Evolutionary conservation across 2,329 filamentous ascomycete genomes (phyloP).

Genomic region (Taxawa tesnikishii): DNA sequence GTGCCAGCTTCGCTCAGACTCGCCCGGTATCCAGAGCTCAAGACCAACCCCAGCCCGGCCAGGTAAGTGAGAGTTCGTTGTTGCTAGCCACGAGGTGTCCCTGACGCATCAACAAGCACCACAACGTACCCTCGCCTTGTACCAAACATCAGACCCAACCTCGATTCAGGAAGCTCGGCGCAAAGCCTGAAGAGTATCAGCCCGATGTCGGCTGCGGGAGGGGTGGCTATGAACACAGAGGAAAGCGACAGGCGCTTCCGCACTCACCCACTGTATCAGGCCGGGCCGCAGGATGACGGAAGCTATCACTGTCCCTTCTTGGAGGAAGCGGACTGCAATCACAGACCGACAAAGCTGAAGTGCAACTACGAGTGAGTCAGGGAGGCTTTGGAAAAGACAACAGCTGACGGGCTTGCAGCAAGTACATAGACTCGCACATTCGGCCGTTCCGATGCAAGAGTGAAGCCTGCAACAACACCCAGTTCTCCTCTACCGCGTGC

Average conservation of each 20-base stretch:
- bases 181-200: slow-evolving; percentile 1
- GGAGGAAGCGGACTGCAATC: slow-evolving; percentile 61
- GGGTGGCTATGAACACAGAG: slow-evolving; percentile 1
- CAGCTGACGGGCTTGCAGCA: too few species aligned
- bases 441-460: slow-evolving; percentile 95
- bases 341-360: slow-evolving; percentile 92
- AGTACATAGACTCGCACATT: slow-evolving; percentile 92
- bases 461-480: slow-evolving; percentile 66
- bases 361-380: slow-evolving; percentile 91
- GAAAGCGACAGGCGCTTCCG: slow-evolving; percentile 22
- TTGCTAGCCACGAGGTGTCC: background rate
- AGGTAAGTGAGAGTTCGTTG: background rate
- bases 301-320: slow-evolving; percentile 90
- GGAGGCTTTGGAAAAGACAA: slow-evolving; percentile 3
- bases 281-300: slow-evolving; percentile 54
- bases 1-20: too few species aligned
- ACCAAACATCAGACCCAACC: too few species aligned
- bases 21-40: too few species aligned
- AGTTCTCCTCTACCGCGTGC: slow-evolving; percentile 92
- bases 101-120: background rate
- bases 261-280: slow-evolving; percentile 58
- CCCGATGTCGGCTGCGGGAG: slow-evolving; percentile 1
- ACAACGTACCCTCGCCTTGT: background rate
- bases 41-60: background rate
- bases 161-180: slow-evolving; percentile 1